Evolutionary conservation across 1,284 basidiomycete genomes (phyloP), one percentile per base, ranked within the genome.

Genomic region (Vanrija pseudolonga): DNA sequence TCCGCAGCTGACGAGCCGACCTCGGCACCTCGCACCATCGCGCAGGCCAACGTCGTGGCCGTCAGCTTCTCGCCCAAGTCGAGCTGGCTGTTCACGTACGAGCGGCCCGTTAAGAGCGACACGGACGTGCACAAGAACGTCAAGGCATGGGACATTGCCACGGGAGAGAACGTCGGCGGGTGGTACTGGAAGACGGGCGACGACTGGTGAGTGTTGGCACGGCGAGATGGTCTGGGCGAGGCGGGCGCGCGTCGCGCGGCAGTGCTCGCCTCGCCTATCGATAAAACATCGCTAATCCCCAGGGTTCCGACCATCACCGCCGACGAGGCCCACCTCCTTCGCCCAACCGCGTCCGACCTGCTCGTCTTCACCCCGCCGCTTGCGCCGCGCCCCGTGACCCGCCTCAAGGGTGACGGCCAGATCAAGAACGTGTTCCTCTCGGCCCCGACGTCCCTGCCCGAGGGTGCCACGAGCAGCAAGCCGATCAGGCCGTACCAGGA

Each of bases 21-120:
- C 51, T 46, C 66, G 53, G 20, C 62, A 4, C 43, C 66, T 2
- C 39, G 53, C 24, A 56, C 54, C 5, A 60, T 78, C 37, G 53
- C 63, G 14, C 71, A 90, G 47, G 80, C 86, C 56, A 88, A 87
- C 69, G 82, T 89, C 64, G 74, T 92, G 55, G 92, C 95, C 68
- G 77, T 98, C 64, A 83, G 83, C 61, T 96, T 98, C 77, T 98
- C 94, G 7, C 94, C 95, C 6, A 84, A 88, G 60, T 93, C 91
- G 44, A 91, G 88, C 2, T 96, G 90, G 76, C 74, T 98, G 47
- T 91, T 89, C 56, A 96, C 91, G 45, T 98, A 92, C 89, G 92
- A 97, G 78, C 84, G 95, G 57, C 73, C 73, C n/a, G 65, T 74
- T 47, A 75, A 73, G 55, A 68, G 68, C 41, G 74, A 75, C 47